Evolutionary conservation across 805 yeast genomes (phyloP), one percentile per base, ranked within the genome.

Genomic region (Ogataea chonburiensis): DNA sequence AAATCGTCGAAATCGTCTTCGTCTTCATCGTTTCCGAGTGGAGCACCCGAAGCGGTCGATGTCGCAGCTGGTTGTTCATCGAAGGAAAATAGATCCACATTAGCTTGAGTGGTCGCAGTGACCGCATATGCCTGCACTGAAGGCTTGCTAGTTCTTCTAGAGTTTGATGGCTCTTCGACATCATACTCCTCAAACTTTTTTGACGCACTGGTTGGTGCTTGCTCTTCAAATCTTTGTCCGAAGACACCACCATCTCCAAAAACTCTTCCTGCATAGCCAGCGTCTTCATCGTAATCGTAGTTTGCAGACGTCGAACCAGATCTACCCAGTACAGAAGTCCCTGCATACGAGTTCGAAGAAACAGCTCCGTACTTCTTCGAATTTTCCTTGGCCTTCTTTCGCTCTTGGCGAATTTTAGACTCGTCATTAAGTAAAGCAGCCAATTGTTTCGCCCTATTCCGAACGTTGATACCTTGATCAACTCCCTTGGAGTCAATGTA

Each of bases 401-500:
- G 75, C 61, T 89, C 98, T 24, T 77, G 66, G 45, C 98, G 76
- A 34, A 91, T 79, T 59, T 68, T 66, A 5, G 71, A 70, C 52
- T 87, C 95, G 60, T 86, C 95, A 50, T 78, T 78, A 48, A 93
- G 70, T 48, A 93, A 68, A 11, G 70, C 71, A 17, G 79, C 67
- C 44, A 93, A 69, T 45, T 79, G 81, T 60, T 87, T 85, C 19
- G 96, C 82, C 50, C 96, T 78, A 64, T 86, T 89, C 55, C 98
- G 77, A 39, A 93, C 96, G 57, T 91, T 89, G 49, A 88, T 79
- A 35, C 98, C 98, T 64, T 89, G 97, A 62, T 93, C 98, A 48
- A 88, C 78, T 20, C 97, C 97, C 59, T 86, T 85, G 13, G 88
- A 77, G 61, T 93, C 98, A 30, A 86, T 82, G 66, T 87, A 93